Conservation (phyloP, 495 filamentous ascomycete species). For the Aeminium ludgeri region DNA sequence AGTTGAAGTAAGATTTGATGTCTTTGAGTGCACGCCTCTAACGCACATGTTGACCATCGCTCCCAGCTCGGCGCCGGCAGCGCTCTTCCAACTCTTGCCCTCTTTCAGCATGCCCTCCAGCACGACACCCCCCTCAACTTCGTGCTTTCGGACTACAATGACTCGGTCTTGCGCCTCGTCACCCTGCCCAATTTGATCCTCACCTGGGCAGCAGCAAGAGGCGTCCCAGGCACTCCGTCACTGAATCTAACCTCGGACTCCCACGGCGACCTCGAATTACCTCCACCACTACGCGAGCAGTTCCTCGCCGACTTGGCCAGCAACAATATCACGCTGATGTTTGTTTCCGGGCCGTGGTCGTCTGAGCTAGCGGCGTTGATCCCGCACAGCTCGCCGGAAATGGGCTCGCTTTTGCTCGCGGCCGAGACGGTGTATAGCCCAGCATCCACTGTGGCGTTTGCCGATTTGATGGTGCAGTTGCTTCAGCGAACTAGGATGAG, state of each 20-base stretch:
- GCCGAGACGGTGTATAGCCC: constrained; percentile 95
- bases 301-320: constrained; percentile 44
- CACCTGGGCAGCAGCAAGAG: constrained; percentile 47
- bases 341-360: constrained; percentile 71
- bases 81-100: constrained; percentile 59
- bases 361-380: constrained; percentile 26
- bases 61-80: constrained; percentile 76
- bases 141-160: constrained; percentile 79
- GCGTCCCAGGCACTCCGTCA: constrained; percentile 9
- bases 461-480: constrained; percentile 49
- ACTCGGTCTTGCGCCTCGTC: constrained; percentile 64
- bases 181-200: constrained; percentile 80
- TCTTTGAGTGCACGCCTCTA: not conserved
- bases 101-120: constrained; percentile 55
- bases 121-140: constrained; percentile 35
- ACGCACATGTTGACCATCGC: not conserved
- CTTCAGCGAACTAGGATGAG: constrained; percentile 38
- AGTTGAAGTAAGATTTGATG: constrained; percentile 50
- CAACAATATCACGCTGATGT: constrained; percentile 43
- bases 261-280: constrained; percentile 59
- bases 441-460: constrained; percentile 52
- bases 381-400: constrained; percentile 13
- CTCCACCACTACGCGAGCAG: constrained; percentile 37
- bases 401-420: constrained; percentile 47
- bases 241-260: constrained; percentile 15